Evolutionary conservation across 306 rosid genomes (phyloP).

Genomic region (Luffa aegyptiaca): DNA sequence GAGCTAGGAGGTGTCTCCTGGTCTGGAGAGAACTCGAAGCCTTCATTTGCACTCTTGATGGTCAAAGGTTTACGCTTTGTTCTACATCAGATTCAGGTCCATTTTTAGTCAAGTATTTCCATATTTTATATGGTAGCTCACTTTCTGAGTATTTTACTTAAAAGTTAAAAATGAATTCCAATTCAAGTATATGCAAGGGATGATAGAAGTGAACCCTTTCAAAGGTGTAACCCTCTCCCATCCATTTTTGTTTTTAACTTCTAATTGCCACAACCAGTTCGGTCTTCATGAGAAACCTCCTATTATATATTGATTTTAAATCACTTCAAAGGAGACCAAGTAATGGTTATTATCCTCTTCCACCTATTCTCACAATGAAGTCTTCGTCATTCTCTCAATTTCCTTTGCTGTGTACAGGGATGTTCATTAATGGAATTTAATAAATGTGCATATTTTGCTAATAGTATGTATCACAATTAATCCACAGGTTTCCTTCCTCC

Average conservation of each 20-base stretch:
- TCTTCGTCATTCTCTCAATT: not conserved
- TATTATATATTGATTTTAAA: not conserved
- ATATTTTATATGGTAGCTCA: not conserved
- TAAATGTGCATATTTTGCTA: not conserved
- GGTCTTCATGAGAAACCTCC: not conserved
- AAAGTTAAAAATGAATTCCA: not conserved
- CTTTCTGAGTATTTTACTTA: not conserved
- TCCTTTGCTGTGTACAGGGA: not conserved
- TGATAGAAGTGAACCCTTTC: not conserved
- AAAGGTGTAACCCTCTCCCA: not conserved
- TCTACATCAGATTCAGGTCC: conserved; percentile 84
- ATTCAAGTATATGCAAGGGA: not conserved
- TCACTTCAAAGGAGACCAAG: not conserved
- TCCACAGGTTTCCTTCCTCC: not conserved
- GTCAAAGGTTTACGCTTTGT: conserved; percentile 80
- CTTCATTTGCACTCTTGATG: conserved; percentile 57
- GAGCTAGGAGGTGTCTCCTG: conserved; percentile 60
- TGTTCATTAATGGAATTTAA: not conserved
- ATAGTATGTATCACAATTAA: not conserved
- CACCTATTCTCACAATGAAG: not conserved
- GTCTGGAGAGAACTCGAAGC: conserved; percentile 34
- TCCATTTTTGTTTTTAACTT: not conserved
- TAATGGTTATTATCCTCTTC: not conserved
- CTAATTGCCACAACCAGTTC: not conserved
- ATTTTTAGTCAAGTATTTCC: not conserved